Conservation (phyloP, 2,329 filamentous ascomycete species). For the Paracoccidioides brasiliensis region DNA sequence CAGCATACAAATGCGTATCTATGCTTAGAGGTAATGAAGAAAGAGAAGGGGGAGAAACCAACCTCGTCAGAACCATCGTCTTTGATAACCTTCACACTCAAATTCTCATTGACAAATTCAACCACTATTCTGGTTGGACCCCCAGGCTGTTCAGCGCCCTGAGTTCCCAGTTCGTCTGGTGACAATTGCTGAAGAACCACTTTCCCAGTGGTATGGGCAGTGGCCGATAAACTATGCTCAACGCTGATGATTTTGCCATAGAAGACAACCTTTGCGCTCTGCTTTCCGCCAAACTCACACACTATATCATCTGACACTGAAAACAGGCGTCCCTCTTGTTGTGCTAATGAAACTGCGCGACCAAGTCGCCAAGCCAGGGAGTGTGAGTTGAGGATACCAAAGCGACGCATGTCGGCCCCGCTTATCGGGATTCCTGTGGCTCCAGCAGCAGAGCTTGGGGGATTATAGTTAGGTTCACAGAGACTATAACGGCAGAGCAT, state of each 20-base stretch:
- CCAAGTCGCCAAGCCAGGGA: constrained; percentile 42
- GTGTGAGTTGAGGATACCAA: constrained; percentile 28
- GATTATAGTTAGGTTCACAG: constrained; percentile 11
- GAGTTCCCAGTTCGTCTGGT: constrained; percentile 22
- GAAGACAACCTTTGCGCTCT: constrained; percentile 44
- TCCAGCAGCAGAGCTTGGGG: constrained; percentile 30
- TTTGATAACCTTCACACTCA: constrained; percentile 35
- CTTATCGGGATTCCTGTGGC: constrained; percentile 28
- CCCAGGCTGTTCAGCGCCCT: constrained; percentile 6
- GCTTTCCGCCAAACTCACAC: constrained; percentile 42
- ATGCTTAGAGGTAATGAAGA: not conserved
- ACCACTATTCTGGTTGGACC: constrained; percentile 10
- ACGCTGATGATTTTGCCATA: constrained; percentile 51
- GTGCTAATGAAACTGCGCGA: constrained; percentile 41
- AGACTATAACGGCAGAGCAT: too few species aligned
- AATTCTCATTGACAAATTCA: constrained; percentile 58
- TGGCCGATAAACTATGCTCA: constrained; percentile 36
- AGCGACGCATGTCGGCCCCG: constrained; percentile 22
- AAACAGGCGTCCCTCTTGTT: constrained; percentile 37
- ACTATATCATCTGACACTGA: constrained; percentile 46
- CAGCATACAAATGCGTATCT: not conserved
- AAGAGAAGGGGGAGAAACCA: not conserved
- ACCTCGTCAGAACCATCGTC: constrained; percentile 4
- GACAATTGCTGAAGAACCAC: constrained; percentile 41
- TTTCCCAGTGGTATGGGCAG: constrained; percentile 40